Conservation (phyloP, 139 green algal genomes). For the Picochlorum sp. region DNA sequence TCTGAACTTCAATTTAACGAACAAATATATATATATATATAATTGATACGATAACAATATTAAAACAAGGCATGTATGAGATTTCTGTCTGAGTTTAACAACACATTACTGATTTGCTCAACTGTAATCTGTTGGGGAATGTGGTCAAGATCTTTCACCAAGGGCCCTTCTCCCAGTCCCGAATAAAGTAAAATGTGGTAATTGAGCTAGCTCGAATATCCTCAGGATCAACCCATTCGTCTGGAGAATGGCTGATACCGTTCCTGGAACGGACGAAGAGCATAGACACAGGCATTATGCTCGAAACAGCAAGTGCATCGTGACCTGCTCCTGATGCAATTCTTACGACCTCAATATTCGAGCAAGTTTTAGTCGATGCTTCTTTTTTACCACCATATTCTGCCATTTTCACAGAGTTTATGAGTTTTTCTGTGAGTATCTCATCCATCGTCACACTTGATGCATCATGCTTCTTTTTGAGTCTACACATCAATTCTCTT, state of each 20-base stretch:
- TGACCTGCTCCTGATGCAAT: conserved; percentile 83
- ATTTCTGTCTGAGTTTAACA: too few species aligned
- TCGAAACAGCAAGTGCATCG: conserved; percentile 77
- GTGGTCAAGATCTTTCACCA: not conserved
- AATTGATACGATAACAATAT: too few species aligned
- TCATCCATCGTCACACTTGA: not conserved
- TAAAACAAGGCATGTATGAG: too few species aligned
- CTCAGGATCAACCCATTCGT: conserved; percentile 52
- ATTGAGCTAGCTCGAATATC: conserved; percentile 55
- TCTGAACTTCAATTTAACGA: not conserved
- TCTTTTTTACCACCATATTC: not conserved
- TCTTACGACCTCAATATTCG: conserved; percentile 25
- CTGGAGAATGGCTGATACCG: conserved; percentile 73
- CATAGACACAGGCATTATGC: conserved; percentile 70
- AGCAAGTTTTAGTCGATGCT: not conserved
- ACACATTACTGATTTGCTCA: too few species aligned
- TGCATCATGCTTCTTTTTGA: conserved; percentile 7
- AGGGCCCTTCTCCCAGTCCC: not conserved
- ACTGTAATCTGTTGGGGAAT: too few species aligned
- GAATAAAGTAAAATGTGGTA: conserved; percentile 27
- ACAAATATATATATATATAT: too few species aligned
- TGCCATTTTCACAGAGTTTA: not conserved
- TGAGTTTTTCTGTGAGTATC: not conserved
- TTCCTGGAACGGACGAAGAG: conserved; percentile 75
- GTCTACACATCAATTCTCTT: not conserved